Base-by-base conservation (phyloP, 768 basidiomycete species). In the Postia placenta region DNA sequence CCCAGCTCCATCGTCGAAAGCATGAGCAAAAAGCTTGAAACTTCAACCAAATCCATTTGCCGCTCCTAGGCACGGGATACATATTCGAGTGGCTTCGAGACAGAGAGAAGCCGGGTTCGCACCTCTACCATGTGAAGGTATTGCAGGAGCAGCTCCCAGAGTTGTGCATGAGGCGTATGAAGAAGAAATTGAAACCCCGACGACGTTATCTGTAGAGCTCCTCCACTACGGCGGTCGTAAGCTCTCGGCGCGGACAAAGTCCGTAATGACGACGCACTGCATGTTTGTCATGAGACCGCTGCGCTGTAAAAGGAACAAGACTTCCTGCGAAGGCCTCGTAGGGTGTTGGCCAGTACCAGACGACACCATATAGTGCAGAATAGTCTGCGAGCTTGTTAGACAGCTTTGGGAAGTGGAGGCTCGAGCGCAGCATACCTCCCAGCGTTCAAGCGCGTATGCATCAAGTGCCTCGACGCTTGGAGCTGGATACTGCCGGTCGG, bases 341-440 rank as follows among this genome's bases (percentile, higher is more conserved):
- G 87, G 80, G 30, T 77, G 71, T 62, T 87, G 80, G n/a, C 82
- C 89, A 24, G 80, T 81, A 11, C 83, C 89, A 26, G 88, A 95
- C 7, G 91, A 93, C 3, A 99, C 96, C 93, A 99, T 96, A 62
- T 90, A 98, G 67, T 97, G 92, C 38, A 98, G 75, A 59, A 98
- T 95, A 0, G 92, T 93, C 93, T 98, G 53, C 20, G 7, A 25
- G 33, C 55, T 11, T 40, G 40, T 41, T 36, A 20, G 44, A 48
- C 26, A 11, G 23, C 35, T 24, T 43, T 43, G 14, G 20, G 24
- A 40, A 43, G 30, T 19, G 19, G 15, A 36, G 45, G 45, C 30
- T 45, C 28, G 22, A 17, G 11, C 46, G 28, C 39, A 42, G 62
- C 74, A 53, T 55, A 87, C 92, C 80, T 96, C 92, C 92, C 92